Evolutionary conservation across 306 rosid species (phyloP), one percentile per base, ranked within the genome.

Genomic region (Quercus robur): DNA sequence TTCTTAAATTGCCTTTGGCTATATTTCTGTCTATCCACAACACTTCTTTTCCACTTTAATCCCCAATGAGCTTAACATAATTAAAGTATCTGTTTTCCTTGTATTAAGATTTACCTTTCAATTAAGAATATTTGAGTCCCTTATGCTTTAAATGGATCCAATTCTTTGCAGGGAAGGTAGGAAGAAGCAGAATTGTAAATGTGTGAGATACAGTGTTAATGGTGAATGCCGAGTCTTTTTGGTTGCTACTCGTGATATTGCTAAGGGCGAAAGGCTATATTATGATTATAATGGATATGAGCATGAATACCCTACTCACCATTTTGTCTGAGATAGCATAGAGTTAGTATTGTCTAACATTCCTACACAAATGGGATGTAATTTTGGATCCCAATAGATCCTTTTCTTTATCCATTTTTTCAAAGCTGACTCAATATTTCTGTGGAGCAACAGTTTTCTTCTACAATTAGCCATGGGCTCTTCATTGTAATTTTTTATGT

Each of bases 121-220:
- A 35, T 73, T 75, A 72, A 54, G 76, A 75, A 33, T 80, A 64
- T 66, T 18, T 79, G 67, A 25, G 58, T 74, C 76, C 55, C 75
- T 71, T 44, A 3, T 82, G 82, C 76, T 85, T 80, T 80, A 78
- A 81, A n/a, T 71, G 76, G 75, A 66, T 84, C 72, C 64, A 44
- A 80, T 67, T 75, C 76, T 82, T 71, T 91, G 94, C 97, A 93
- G 97, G 90, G 97, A 89, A 51, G 89, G 97, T 72, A 89, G 81
- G 87, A 93, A 88, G 91, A 93, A 91, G 89, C 94, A 80, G 88
- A 93, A 93, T 74, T 91, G 97, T 82, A 93, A 91, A 87, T 93
- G 97, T 83, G 86, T 93, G 88, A 87, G 97, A 85, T 93, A 93
- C 90, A 83, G 44, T 79, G 92, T 93, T 38, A 80, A 82, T 30